Base-by-base conservation (phyloP, 495 filamentous ascomycete genomes). In the Lophium mytilinum region DNA sequence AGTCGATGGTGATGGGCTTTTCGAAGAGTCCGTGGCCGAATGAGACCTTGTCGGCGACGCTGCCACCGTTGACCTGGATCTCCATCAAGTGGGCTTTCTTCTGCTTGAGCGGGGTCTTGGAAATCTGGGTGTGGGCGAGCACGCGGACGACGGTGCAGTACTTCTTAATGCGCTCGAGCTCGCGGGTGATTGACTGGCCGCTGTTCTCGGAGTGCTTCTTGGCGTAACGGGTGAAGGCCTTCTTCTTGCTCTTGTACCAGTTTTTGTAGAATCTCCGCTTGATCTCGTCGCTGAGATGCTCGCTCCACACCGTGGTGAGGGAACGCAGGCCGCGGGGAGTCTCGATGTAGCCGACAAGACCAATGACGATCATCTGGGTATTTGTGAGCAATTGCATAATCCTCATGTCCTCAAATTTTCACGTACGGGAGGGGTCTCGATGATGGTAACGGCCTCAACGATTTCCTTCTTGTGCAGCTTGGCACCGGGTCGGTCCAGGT, bases 191-290 rank as follows among this genome's bases (percentile, higher is more conserved):
- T 64, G 89, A 87, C 67, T 88, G 79, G 68, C 88, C 92, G 76
- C 71, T 84, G 79, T 77, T 86, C 75, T 95, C 90, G 65, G 94
- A 87, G 86, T 97, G 89, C 83, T 95, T 92, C 89, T 96, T 97
- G 82, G 94, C 88, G 78, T 99, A 99, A 83, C 94, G 96, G 81
- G 94, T 99, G 83, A 97, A 99, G 56, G 94, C 94, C 90, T 99
- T 99, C 89, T 96, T 97, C 91, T 99, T 99, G 82, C 82, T 87
- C 83, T 94, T 95, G 88, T 99, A 99, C 94, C 94, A 99, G 84
- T 99, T 99, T 90, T 99, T 99, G 87, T 99, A 99, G 89, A 99
- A 99, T 73, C 94, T 90, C 65, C 94, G 87, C 83, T 94, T 95
- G 76, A 99, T 75, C 80, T 96, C 94, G 75, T 99, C 94, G 77